Evolutionary conservation across 2,329 filamentous ascomycete genomes (phyloP).

Genomic region (Fusarium multiceps): DNA sequence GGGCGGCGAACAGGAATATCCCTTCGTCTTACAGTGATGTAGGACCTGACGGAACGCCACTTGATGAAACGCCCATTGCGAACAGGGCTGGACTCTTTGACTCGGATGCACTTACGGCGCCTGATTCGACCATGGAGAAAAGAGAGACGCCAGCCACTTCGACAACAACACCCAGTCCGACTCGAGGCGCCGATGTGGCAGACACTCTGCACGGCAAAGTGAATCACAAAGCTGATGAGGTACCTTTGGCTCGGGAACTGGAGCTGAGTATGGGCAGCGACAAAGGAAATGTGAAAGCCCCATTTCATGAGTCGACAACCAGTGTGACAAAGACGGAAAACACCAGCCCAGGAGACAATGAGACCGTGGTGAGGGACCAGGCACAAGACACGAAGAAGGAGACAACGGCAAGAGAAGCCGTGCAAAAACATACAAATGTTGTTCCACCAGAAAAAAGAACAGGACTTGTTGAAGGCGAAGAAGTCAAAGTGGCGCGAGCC

Average conservation of each 20-base stretch:
- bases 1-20: conserved; percentile 54
- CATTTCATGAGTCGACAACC: neutral
- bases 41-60: conserved; percentile 37
- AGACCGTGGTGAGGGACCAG: conserved; percentile 13
- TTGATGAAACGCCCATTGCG: conserved; percentile 40
- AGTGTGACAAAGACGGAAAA: conserved; percentile 5
- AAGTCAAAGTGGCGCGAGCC: conserved; percentile 22
- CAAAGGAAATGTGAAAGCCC: neutral
- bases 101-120: conserved; percentile 11
- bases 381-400: neutral
- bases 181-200: conserved; percentile 1
- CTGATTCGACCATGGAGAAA: conserved; percentile 26
- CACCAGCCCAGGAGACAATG: conserved; percentile 2
- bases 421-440: neutral
- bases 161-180: conserved; percentile 26
- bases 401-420: neutral
- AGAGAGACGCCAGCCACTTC: conserved; percentile 35
- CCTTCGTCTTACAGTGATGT: conserved; percentile 55
- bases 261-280: neutral
- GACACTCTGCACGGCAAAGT: neutral
- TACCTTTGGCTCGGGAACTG: neutral
- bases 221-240: neutral
- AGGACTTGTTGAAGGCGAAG: conserved; percentile 6
- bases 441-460: neutral
- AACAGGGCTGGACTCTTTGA: conserved; percentile 30